phyloP scores from a whole-genome alignment of 1,284 basidiomycete species.

The Fistulinella cinereoalba region DNA sequence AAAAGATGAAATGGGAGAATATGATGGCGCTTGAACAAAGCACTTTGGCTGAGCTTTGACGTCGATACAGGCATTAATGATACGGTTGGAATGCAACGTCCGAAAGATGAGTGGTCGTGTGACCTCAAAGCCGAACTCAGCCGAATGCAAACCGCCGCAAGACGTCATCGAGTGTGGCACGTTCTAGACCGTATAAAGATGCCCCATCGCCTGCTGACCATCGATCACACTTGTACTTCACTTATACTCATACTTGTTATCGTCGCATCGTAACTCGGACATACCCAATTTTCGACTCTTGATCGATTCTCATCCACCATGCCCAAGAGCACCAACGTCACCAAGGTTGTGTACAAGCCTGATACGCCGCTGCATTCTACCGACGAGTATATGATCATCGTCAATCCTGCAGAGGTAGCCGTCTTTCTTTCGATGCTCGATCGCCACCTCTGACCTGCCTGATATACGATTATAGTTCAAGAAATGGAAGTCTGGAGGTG shows the following conservation, averaged over 20 bases:
- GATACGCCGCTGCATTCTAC: slow-evolving; percentile 61
- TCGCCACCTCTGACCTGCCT: slow-evolving; percentile 12
- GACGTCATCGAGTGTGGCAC: slow-evolving; percentile 37
- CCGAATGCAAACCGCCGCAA: slow-evolving; percentile 6
- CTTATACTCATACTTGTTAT: no score
- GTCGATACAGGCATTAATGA: no score
- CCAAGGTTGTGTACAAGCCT: slow-evolving; percentile 77
- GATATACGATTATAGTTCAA: slow-evolving; percentile 56
- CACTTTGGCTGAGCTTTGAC: no score
- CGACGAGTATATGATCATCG: slow-evolving; percentile 69
- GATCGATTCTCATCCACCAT: slow-evolving; percentile 35
- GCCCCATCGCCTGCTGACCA: slow-evolving; percentile 12
- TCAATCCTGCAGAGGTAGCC: slow-evolving; percentile 64
- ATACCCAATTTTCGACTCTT: slow-evolving; percentile 11
- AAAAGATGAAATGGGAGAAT: slow-evolving; percentile 23
- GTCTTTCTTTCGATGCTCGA: slow-evolving; percentile 1
- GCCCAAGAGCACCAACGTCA: slow-evolving; percentile 50
- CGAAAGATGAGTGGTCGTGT: slow-evolving; percentile 30
- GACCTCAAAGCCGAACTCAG: slow-evolving; percentile 29
- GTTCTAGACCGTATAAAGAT: slow-evolving; percentile 33
- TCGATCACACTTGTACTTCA: slow-evolving; percentile 9
- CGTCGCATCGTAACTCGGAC: slow-evolving; percentile 9
- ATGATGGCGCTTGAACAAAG: background rate
- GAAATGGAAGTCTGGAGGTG: slow-evolving; percentile 78
- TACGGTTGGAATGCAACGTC: no score